Evolutionary conservation across 2,329 filamentous ascomycete genomes (phyloP).

Genomic region (Mycocentrospora acerina): DNA sequence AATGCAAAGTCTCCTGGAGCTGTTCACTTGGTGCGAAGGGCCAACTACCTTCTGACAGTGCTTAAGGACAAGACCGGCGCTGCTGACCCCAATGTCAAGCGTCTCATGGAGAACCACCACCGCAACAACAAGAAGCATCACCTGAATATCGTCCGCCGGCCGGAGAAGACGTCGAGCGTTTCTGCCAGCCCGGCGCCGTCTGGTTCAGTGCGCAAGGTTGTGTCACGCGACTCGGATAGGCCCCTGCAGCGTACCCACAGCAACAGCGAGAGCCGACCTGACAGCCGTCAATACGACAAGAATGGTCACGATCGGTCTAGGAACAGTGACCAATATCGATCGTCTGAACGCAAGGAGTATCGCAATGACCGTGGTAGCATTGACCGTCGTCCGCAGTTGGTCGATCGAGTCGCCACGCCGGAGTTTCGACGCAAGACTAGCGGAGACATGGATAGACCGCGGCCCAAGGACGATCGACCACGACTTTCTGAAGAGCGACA

Average conservation of each 20-base stretch:
- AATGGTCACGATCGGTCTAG: constrained; percentile 30
- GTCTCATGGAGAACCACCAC: constrained; percentile 86
- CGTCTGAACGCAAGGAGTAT: constrained; percentile 42
- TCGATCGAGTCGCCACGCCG: constrained; percentile 44
- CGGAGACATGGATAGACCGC: constrained; percentile 43
- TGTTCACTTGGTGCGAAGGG: constrained; percentile 90
- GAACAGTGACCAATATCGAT: constrained; percentile 40
- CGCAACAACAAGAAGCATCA: constrained; percentile 84
- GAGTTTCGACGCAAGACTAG: constrained; percentile 48
- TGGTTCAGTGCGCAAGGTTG: constrained; percentile 37
- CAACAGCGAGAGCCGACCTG: constrained; percentile 37
- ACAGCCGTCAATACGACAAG: constrained; percentile 33
- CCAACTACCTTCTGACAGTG: constrained; percentile 94
- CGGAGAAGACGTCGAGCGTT: constrained; percentile 59
- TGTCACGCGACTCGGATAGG: constrained; percentile 40
- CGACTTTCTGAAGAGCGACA: constrained; percentile 52
- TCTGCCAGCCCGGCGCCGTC: constrained; percentile 71
- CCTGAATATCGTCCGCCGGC: constrained; percentile 57
- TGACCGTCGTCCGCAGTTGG: constrained; percentile 41
- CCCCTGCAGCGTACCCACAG: constrained; percentile 40
- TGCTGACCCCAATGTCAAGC: constrained; percentile 72
- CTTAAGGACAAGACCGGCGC: constrained; percentile 78
- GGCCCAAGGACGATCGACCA: constrained; percentile 43
- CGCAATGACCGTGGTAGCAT: constrained; percentile 36
- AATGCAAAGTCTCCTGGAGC: constrained; percentile 90